These are phyloP conservation scores for Ustilago xerochloae DNA, from an alignment of 1,284 basidiomycete genomes.

Conservation along the genomic window DNA sequence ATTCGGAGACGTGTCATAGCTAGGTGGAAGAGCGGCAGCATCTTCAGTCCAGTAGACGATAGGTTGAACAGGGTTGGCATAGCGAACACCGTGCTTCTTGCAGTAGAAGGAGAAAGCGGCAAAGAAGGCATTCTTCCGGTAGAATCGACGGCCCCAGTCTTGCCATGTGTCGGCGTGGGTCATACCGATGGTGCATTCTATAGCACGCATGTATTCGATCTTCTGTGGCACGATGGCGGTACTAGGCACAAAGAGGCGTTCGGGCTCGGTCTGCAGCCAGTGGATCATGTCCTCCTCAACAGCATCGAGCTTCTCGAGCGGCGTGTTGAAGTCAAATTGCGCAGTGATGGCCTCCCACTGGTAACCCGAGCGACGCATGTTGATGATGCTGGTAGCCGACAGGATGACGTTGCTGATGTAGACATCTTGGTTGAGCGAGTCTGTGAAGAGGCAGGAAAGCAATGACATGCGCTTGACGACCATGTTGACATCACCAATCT, in stretches of 20 bases:
- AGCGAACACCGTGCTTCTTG: slow-evolving; percentile 65
- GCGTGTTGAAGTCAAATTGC: slow-evolving; percentile 63
- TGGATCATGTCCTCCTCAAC: slow-evolving; percentile 64
- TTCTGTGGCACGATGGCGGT: slow-evolving; percentile 60
- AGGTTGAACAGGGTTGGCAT: slow-evolving; percentile 55
- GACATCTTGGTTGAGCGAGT: slow-evolving; percentile 59
- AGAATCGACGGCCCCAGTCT: slow-evolving; percentile 64
- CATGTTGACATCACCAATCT: slow-evolving; percentile 51
- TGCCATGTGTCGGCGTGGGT: slow-evolving; percentile 65
- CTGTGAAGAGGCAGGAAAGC: slow-evolving; percentile 60
- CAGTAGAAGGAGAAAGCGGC: slow-evolving; percentile 62
- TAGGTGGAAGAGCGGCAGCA: slow-evolving; percentile 48
- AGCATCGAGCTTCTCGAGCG: slow-evolving; percentile 62
- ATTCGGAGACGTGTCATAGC: slow-evolving; percentile 32
- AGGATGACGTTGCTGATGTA: slow-evolving; percentile 63
- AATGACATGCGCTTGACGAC: slow-evolving; percentile 62
- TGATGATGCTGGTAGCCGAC: slow-evolving; percentile 56
- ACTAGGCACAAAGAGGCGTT: slow-evolving; percentile 62
- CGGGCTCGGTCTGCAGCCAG: slow-evolving; percentile 65
- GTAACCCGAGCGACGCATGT: slow-evolving; percentile 62
- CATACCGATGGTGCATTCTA: slow-evolving; percentile 65
- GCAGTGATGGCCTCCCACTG: slow-evolving; percentile 61
- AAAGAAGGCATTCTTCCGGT: slow-evolving; percentile 62
- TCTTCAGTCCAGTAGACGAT: slow-evolving; percentile 61
- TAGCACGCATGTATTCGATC: slow-evolving; percentile 61